Evolutionary conservation across 148 eudicot species (phyloP).

Genomic region (Rhododendron ovatum): DNA sequence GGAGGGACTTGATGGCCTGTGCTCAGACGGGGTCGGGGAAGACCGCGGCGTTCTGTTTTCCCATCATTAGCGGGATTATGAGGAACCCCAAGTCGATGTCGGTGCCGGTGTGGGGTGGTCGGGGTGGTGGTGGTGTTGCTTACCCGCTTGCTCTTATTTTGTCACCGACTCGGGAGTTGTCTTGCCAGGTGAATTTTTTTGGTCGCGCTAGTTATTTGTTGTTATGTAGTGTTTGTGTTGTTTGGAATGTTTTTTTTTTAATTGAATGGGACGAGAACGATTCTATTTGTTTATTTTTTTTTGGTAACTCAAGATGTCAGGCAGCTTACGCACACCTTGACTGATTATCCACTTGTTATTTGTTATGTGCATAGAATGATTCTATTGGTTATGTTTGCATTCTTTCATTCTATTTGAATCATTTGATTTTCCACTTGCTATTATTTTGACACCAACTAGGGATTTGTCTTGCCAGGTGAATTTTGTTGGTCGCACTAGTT

Average conservation of each 20-base stretch:
- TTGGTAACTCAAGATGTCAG: too few species aligned
- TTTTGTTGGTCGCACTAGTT: neutral
- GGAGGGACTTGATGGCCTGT: slow-evolving; percentile 87
- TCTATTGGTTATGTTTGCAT: too few species aligned
- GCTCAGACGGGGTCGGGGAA: slow-evolving; percentile 90
- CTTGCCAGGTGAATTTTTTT: slow-evolving; percentile 52
- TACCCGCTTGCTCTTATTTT: slow-evolving; percentile 63
- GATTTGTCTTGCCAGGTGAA: slow-evolving; percentile 73
- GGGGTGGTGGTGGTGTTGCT: slow-evolving; percentile 14
- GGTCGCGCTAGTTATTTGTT: neutral
- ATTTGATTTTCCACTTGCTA: neutral
- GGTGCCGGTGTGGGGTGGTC: neutral
- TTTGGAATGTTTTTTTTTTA: neutral
- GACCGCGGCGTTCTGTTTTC: slow-evolving; percentile 87
- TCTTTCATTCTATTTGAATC: neutral
- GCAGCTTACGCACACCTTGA: too few species aligned
- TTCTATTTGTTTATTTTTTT: neutral
- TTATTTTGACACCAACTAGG: slow-evolving; percentile 53
- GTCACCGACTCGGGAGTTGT: slow-evolving; percentile 81
- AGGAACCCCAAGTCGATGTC: slow-evolving; percentile 4
- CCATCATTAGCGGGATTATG: slow-evolving; percentile 58
- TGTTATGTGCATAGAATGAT: too few species aligned
- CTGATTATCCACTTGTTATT: too few species aligned
- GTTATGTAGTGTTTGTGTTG: neutral
- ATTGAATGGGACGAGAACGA: neutral